Base-by-base conservation (phyloP, 2,329 filamentous ascomycete genomes). In the Xylaria sp. region DNA sequence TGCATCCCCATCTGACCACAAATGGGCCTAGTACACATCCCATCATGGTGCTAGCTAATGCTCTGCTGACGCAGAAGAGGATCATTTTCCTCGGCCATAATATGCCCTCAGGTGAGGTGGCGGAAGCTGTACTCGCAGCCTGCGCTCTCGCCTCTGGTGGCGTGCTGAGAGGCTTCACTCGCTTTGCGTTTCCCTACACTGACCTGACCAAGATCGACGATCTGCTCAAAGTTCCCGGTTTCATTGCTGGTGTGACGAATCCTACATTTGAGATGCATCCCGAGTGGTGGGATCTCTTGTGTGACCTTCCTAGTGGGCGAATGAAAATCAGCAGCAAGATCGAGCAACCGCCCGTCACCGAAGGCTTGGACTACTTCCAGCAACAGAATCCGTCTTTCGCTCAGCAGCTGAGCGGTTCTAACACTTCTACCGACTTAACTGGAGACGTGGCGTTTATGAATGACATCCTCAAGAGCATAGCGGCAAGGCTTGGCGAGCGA, bases 141-240 rank as follows among this genome's bases (percentile, higher is more conserved):
- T 99, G 96, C 80, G 94, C 96, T 12, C 86, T 99, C 56, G 95
- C 92, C 15, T 98, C 94, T 13, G 96, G 96, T 23, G 95, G 96
- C 6, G 85, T 97, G n/a, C 84, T 99, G 44, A 88, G 94, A 66
- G 96, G 96, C 34, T 99, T 99, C 81, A 97, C 95, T 9, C 89
- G 96, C 20, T 94, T 98, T 81, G 96, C 96, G 0, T 99, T 99
- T 78, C 96, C 96, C 1, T 99, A 99, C 78, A 99, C 96, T 0
- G 96, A 99, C 82, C 86, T 99, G 52, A 98, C 94, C 72, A 99
- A 99, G 82, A 94, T 99, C 69, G 96, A 99, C 74, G 96, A 98
- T 78, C 87, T 99, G 12, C 87, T 99, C 57, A 95, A 97, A 76
- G 96, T 99, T 0, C 95, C 96, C 7, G 96, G 96, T 1, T 99